These are phyloP conservation scores for Spergularia bocconei DNA, from an alignment of 148 eudicot species.

Conservation along the genomic window DNA sequence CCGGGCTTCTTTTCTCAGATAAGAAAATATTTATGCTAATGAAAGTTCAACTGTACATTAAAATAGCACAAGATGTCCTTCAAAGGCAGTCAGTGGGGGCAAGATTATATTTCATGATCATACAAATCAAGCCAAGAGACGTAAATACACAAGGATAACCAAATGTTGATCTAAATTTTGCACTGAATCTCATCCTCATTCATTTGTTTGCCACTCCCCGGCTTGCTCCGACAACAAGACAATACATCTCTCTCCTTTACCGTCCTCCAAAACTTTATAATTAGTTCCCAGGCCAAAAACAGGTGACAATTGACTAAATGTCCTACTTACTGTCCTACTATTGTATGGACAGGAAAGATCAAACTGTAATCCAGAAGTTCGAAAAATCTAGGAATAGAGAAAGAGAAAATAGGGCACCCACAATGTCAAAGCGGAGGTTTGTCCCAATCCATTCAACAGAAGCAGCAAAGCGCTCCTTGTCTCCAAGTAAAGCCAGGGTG, in stretches of 20 bases:
- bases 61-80: background rate
- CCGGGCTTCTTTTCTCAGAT: background rate
- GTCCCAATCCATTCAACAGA: conserved; percentile 97
- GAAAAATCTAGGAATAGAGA: conserved; percentile 9
- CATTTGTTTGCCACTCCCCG: too few species aligned
- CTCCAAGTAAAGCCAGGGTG: conserved; percentile 91
- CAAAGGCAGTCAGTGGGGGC: background rate
- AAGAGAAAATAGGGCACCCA: conserved; percentile 37
- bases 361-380: background rate
- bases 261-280: background rate
- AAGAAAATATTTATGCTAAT: background rate
- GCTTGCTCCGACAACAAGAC: background rate
- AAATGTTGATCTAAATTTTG: too few species aligned
- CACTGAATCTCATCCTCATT: too few species aligned
- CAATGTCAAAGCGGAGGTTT: conserved; percentile 95
- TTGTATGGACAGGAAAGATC: background rate
- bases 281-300: background rate
- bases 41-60: background rate
- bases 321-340: background rate
- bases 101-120: too few species aligned
- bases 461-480: conserved; percentile 62
- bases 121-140: too few species aligned
- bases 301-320: background rate
- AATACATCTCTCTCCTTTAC: background rate
- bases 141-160: too few species aligned